A percentile compares a stretch with the other conserved stretches of the same genome.
Conservation (phyloP, 1,139 yeast genomes). For the Blastobotrys persicus region DNA sequence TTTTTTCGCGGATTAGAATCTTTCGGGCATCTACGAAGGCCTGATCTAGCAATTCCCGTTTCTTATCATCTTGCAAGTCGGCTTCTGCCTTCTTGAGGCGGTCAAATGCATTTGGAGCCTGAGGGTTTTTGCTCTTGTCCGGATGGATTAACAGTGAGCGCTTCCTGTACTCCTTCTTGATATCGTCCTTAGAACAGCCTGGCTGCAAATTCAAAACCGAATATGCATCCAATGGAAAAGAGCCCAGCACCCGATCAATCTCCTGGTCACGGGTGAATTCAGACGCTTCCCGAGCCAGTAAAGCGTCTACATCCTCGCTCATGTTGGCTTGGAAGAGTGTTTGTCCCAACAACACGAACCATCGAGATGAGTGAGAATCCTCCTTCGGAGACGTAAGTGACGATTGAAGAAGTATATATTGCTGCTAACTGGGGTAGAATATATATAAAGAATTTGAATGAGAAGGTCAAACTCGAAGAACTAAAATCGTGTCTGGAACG, state of each 20-base stretch:
- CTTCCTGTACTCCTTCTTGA: slow-evolving; percentile 52
- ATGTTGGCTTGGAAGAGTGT: neutral
- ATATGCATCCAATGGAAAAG: slow-evolving; percentile 53
- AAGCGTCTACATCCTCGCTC: slow-evolving; percentile 29
- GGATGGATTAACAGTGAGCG: slow-evolving; percentile 69
- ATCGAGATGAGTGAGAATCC: slow-evolving; percentile 9
- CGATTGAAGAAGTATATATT: neutral
- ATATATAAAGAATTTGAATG: slow-evolving; percentile 70
- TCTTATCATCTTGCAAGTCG: slow-evolving; percentile 36
- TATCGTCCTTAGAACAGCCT: slow-evolving; percentile 39
- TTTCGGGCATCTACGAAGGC: slow-evolving; percentile 46
- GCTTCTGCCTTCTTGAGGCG: slow-evolving; percentile 42
- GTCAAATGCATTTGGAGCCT: slow-evolving; percentile 66
- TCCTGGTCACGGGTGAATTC: slow-evolving; percentile 46
- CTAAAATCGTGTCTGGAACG: slow-evolving; percentile 47
- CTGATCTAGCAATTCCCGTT: slow-evolving; percentile 40
- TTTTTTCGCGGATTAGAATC: slow-evolving; percentile 45
- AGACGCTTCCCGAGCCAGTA: slow-evolving; percentile 35
- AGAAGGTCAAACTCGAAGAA: slow-evolving; percentile 55
- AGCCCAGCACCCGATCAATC: slow-evolving; percentile 50
- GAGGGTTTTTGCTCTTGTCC: slow-evolving; percentile 54
- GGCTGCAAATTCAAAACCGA: slow-evolving; percentile 57
- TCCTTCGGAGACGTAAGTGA: slow-evolving; percentile 24
- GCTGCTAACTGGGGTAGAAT: slow-evolving; percentile 27
- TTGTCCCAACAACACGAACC: neutral